Evolutionary conservation across 805 yeast genomes (phyloP), one percentile per base, ranked within the genome.

Genomic region (Priceomyces medius): DNA sequence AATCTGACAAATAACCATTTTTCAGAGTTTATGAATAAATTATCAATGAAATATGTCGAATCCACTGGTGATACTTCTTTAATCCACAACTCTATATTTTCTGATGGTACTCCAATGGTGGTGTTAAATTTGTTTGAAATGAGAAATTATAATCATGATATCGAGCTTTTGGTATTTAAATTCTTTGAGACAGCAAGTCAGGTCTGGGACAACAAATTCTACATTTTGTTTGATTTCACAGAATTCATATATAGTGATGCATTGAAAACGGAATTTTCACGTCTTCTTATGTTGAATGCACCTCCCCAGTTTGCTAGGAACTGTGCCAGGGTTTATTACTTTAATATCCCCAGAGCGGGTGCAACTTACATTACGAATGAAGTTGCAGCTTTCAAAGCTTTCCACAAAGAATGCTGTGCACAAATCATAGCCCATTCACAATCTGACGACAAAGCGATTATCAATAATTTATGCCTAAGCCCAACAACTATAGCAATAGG

Each of bases 21-120:
- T 19, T 80, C 78, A 51, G 95, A 88, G 42, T 85, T 85, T 49
- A 82, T 88, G 88, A 75, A 80, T 19, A 81, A 79, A 42, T 75
- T 80, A 61, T 69, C 88, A 0, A 65, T 77, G 35, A 74, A 76
- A 44, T 80, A 81, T 44, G 61, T 74, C 8, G 76, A 74, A 3
- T 47, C 56, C n/a, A 57, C 71, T 4, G 53, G 66, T 17, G 77
- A 76, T 12, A 51, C 62, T 10, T 66, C 72, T 0, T 64, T 82
- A 27, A 71, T 85, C 8, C 80, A 77, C 38, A 88, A 80, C 47
- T 79, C 85, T 1, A 77, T 84, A 12, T 79, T 84, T 27, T 69
- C 75, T 28, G 95, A 86, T 54, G 95, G 95, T 10, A 62, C 79
- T 0, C 95, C 93, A 1, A 72, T 81, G 16, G 64, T 85, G 20